Evolutionary conservation across 1,284 basidiomycete species (phyloP), one percentile per base, ranked within the genome.

Genomic region (Trichosporon faecale): DNA sequence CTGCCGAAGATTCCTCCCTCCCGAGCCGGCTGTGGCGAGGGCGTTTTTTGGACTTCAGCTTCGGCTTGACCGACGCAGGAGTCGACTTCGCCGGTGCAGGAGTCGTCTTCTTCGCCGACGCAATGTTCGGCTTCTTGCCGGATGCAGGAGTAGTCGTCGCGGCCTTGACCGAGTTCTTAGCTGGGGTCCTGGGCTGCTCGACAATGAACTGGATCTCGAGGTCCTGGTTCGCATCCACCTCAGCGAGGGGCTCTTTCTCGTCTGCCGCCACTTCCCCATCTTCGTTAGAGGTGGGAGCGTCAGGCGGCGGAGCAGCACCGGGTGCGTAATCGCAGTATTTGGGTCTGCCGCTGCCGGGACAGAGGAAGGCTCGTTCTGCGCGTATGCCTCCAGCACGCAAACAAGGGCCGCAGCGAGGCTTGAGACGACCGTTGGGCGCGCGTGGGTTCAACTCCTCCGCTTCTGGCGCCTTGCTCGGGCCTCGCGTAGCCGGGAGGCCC

Each of bases 261-360:
- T 31, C 57, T 3, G 18, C 18, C 16, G 8, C 16, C n/a, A 33
- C 57, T 0, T 16, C 7, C 1, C 14, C 29, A 1, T 11, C 25
- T 18, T 5, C 12, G 57, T 18, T 31, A n/a, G 27, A 16, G 7
- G 8, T 8, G 29, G 16, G 16, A 11, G 18, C 12, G 57, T 27
- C 29, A 29, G 18, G 29, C 12, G 7, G 18, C 14, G 29, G 1
- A n/a, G 16, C 14, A 3, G 57, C 57, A 7, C 57, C 31, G 33
- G 57, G 57, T 8, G 57, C 57, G 16, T 61, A 61, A 11, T 61
- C 29, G 44, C 67, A 68, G 21, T 46, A 31, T 9, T 35, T 29
- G 2, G 64, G 66, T 18, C 70, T 55, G 6, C 16, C 23, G 6
- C 70, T 57, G 2, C 70, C 70, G 23, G 49, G 60, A 35, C 70